A percentile compares a stretch with the other conserved stretches of the same genome.
These are phyloP conservation scores for Bryoerythrophyllum caledonicum DNA, from an alignment of 225 moss, liverwort and hornwort genomes.

Conservation along the genomic window DNA sequence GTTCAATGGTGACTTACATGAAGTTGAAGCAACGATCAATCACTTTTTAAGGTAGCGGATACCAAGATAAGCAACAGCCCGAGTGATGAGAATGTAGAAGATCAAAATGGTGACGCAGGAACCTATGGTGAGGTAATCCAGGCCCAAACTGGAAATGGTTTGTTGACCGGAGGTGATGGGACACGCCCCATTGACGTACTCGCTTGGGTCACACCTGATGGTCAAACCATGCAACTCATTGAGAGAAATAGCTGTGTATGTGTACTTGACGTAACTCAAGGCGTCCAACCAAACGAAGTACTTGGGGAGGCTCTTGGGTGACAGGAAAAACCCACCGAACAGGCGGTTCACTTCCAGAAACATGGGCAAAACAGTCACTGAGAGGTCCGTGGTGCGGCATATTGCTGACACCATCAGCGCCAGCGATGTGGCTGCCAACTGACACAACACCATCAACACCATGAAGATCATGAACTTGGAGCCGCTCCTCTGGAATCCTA, in stretches of 20 bases:
- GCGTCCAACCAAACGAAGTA: slow-evolving; percentile 70
- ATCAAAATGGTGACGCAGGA: slow-evolving; percentile 53
- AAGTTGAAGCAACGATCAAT: not conserved
- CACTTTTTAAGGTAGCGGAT: slow-evolving; percentile 55
- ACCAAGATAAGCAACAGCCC: slow-evolving; percentile 57
- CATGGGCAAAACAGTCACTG: slow-evolving; percentile 70
- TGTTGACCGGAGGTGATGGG: slow-evolving; percentile 41
- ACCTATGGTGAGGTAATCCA: slow-evolving; percentile 52
- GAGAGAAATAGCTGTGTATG: slow-evolving; percentile 63
- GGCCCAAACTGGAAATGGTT: slow-evolving; percentile 46
- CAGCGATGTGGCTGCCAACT: slow-evolving; percentile 63
- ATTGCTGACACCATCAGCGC: slow-evolving; percentile 71
- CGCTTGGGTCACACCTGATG: slow-evolving; percentile 38
- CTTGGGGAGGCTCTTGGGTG: slow-evolving; percentile 54
- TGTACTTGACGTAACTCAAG: slow-evolving; percentile 70
- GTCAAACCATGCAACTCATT: slow-evolving; percentile 54
- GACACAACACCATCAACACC: slow-evolving; percentile 71
- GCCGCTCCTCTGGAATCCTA: slow-evolving; percentile 58
- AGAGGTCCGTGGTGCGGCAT: slow-evolving; percentile 64
- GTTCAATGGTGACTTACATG: not conserved
- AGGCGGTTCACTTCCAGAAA: slow-evolving; percentile 64
- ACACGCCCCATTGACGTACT: slow-evolving; percentile 45
- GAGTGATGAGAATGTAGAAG: slow-evolving; percentile 51
- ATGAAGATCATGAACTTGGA: slow-evolving; percentile 68
- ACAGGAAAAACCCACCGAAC: slow-evolving; percentile 66